Conservation (phyloP, 352 stramenopile species). For the Pythium utonaiense region DNA sequence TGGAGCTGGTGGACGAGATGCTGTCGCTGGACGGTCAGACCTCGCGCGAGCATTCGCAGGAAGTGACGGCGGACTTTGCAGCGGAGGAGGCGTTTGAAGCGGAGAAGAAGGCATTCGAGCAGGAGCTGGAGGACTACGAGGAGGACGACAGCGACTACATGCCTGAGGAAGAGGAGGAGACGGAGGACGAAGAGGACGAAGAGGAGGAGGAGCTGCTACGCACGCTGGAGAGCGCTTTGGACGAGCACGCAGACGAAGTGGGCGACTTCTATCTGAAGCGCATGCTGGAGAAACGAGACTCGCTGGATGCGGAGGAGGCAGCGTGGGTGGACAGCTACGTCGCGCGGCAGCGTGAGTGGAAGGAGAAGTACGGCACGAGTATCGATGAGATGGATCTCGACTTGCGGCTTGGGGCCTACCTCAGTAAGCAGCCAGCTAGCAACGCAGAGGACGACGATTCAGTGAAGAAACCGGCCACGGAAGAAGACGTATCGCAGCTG, state of each 20-base stretch:
- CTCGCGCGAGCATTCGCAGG: slow-evolving; percentile 12
- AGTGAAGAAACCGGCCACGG: not conserved
- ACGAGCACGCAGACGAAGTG: slow-evolving; percentile 22
- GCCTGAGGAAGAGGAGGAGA: not conserved
- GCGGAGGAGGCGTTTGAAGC: not conserved
- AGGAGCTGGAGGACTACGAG: slow-evolving; percentile 1
- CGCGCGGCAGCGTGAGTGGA: slow-evolving; percentile 28
- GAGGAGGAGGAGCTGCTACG: slow-evolving; percentile 10
- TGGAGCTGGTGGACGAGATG: slow-evolving; percentile 5
- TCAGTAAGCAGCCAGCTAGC: not conserved
- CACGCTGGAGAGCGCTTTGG: slow-evolving; percentile 20
- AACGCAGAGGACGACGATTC: not conserved
- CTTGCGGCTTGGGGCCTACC: slow-evolving; percentile 7
- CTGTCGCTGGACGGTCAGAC: not conserved
- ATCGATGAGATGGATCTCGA: slow-evolving; percentile 30
- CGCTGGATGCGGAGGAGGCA: slow-evolving; percentile 23
- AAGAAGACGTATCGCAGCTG: not conserved
- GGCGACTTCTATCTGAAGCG: slow-evolving; percentile 27
- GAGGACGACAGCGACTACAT: slow-evolving; percentile 24
- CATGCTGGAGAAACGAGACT: slow-evolving; percentile 25
- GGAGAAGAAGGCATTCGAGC: slow-evolving; percentile 1
- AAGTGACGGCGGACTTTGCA: slow-evolving; percentile 3
- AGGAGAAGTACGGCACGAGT: slow-evolving; percentile 28
- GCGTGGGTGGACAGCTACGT: slow-evolving; percentile 31
- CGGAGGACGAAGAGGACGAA: not conserved